Conservation (phyloP, 306 rosid species). For the Cucumis melo region DNA sequence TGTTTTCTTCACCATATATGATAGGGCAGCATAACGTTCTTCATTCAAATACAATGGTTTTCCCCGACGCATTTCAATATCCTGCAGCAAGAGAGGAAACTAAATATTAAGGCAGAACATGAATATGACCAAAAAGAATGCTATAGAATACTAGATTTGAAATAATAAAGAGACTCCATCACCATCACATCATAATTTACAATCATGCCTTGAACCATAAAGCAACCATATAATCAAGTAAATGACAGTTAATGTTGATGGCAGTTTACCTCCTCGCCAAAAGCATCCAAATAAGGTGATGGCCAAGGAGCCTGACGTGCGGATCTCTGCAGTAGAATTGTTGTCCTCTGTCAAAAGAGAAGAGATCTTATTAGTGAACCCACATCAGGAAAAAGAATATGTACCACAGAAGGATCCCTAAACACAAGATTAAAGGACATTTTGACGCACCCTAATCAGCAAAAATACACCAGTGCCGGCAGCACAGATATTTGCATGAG, state of each 20-base stretch:
- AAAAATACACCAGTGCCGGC: conserved; percentile 90
- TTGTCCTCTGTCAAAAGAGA: conserved; percentile 49
- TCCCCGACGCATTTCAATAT: conserved; percentile 69
- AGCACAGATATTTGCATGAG: conserved; percentile 80
- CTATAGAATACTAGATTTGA: not conserved
- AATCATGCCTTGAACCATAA: not conserved
- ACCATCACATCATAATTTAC: not conserved
- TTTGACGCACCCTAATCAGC: conserved; percentile 53
- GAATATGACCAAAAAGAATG: not conserved
- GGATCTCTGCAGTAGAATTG: conserved; percentile 72
- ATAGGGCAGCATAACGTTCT: conserved; percentile 87
- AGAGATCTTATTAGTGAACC: not conserved
- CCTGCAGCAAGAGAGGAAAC: conserved; percentile 31
- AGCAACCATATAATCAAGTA: not conserved
- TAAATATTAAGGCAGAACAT: not conserved
- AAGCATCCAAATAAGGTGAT: conserved; percentile 87
- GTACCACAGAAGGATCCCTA: not conserved
- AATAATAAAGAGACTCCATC: not conserved
- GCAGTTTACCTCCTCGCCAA: conserved; percentile 87
- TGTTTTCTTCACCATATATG: conserved; percentile 52
- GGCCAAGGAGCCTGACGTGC: conserved; percentile 99
- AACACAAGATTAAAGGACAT: not conserved
- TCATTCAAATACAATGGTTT: conserved; percentile 79
- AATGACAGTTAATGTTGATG: not conserved
- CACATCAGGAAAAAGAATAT: conserved; percentile 1